A percentile compares a stretch with the other conserved stretches of the same genome.
These are phyloP conservation scores for Pseudozyma hubeiensis DNA, from an alignment of 1,284 basidiomycete species.

Conservation along the genomic window DNA sequence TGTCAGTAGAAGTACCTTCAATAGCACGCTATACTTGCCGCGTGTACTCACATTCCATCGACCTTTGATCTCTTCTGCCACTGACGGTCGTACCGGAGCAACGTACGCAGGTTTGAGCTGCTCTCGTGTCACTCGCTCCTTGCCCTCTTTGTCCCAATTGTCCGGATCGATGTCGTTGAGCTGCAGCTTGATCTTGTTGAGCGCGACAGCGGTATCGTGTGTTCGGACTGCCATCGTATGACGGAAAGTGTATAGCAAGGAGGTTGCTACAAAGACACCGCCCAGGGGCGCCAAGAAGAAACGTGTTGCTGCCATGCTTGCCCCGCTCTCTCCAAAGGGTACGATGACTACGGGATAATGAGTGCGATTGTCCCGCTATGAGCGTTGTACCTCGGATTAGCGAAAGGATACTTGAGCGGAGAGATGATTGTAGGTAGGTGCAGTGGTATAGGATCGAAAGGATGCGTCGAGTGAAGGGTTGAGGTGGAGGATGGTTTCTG, in stretches of 20 bases:
- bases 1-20: background rate
- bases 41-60: conserved; percentile 48
- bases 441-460: background rate
- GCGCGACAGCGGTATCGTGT: conserved; percentile 39
- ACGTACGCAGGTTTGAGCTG: conserved; percentile 46
- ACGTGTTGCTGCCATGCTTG: conserved; percentile 40
- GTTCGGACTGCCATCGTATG: conserved; percentile 51
- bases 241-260: conserved; percentile 53
- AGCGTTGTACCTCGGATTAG: too few species aligned
- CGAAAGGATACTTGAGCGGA: background rate
- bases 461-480: background rate
- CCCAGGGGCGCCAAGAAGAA: conserved; percentile 43
- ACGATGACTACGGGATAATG: background rate
- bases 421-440: too few species aligned
- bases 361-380: background rate
- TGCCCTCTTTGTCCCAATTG: conserved; percentile 51
- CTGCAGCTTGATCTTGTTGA: conserved; percentile 44
- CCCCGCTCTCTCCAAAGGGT: background rate
- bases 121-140: conserved; percentile 25
- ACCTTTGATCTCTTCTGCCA: conserved; percentile 52
- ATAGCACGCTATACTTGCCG: background rate
- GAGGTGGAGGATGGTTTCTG: conserved; percentile 14
- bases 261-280: conserved; percentile 51
- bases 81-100: conserved; percentile 35
- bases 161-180: conserved; percentile 55